A percentile compares a stretch with the other conserved stretches of the same genome.
These are phyloP conservation scores for Spergularia azorica DNA, from an alignment of 179 eudicot genomes.

Conservation along the genomic window DNA sequence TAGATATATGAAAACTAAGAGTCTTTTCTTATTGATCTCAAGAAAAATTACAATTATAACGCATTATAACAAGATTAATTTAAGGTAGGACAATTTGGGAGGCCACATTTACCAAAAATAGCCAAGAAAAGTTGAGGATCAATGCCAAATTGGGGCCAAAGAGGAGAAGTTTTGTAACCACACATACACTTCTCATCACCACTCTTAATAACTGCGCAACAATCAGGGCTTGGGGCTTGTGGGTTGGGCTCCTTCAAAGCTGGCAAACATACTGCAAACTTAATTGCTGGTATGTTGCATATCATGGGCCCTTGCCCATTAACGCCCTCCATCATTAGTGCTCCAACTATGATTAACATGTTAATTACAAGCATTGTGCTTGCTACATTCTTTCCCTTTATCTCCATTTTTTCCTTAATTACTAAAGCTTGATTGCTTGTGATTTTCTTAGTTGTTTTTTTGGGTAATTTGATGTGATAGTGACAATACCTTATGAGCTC, in stretches of 20 bases:
- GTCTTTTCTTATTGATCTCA: no score
- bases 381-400: slow-evolving; percentile 3
- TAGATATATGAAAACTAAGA: no score
- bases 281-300: background rate
- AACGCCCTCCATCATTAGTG: background rate
- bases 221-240: slow-evolving; percentile 4
- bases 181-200: slow-evolving; percentile 25
- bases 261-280: slow-evolving; percentile 12
- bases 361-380: slow-evolving; percentile 11
- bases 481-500: background rate
- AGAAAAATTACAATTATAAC: no score
- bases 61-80: no score
- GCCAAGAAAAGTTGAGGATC: slow-evolving; percentile 14
- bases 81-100: slow-evolving; percentile 21
- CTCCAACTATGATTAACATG: slow-evolving; percentile 8
- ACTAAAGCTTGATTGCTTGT: background rate
- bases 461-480: background rate
- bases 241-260: slow-evolving; percentile 20
- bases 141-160: slow-evolving; percentile 21
- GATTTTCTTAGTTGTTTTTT: background rate
- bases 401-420: background rate
- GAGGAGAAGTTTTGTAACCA: slow-evolving; percentile 17
- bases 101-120: slow-evolving; percentile 30
- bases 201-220: slow-evolving; percentile 13
- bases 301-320: background rate